Evolutionary conservation across 2,329 filamentous ascomycete species (phyloP), one percentile per base, ranked within the genome.

Genomic region (Xylariaceae sp.): DNA sequence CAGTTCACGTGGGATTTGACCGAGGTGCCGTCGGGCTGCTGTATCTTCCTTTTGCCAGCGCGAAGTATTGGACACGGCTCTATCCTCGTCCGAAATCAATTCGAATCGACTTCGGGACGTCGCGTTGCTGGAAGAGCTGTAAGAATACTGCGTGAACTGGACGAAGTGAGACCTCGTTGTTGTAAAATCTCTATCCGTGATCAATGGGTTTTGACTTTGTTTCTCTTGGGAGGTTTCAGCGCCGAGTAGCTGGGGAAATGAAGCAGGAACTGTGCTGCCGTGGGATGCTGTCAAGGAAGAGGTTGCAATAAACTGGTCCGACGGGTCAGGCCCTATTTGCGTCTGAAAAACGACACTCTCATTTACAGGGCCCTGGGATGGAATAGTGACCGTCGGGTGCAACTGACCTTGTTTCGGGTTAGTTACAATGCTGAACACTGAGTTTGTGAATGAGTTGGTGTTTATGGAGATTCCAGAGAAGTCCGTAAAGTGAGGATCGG

Each of bases 1-100:
- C 39, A 70, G 58, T 55, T 69, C 68, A 42, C 62, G 66, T 47
- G 70, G 55, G 47, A 67, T 67, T 57, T 69, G 69, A 59, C 64
- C 67, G 10, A 64, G 67, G 18, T 60, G 45, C 47, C 68, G 67
- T 9, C 65, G 63, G 15, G 61, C 39, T 50, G 44, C 52, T 15
- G 23, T 30, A 30, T 30, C 23, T 7, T 56, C 56, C 2, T 30
- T 51, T 50, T 57, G 58, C 7, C 55, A 47, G 9, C 23, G 50
- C 15, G 44, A 51, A 15, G 64, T 66, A 18, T 64, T 57, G 30
- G 63, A 58, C 39, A 66, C 54, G 50, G 63, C 37, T 15, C 55
- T 61, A 51, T 66, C 62, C 61, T 67, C 67, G 51, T 65, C 64
- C 56, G 66, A 68, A 11, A 68, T 64, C 2, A 57, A 69, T 15